phyloP scores from a whole-genome alignment of 352 stramenopile species.

The Globisporangium splendens region DNA sequence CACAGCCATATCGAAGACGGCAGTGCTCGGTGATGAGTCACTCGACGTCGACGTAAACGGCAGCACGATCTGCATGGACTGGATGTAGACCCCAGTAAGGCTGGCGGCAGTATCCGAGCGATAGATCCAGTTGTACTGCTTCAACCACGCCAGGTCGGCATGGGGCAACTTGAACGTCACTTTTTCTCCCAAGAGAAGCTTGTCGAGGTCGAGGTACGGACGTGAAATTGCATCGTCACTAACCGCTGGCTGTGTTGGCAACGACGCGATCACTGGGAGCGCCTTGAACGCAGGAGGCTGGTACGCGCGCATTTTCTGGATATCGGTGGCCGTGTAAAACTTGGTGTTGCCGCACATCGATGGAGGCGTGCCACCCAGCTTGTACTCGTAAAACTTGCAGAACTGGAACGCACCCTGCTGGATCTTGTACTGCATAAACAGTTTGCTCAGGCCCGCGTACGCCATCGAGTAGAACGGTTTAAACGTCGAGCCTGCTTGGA shows the following conservation, averaged over 20 bases:
- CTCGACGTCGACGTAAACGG: conserved; percentile 4
- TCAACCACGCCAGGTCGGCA: background rate
- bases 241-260: background rate
- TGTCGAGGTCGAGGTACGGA: background rate
- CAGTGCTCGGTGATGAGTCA: background rate
- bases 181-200: background rate
- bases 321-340: background rate
- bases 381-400: conserved; percentile 20
- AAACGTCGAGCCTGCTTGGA: background rate
- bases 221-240: background rate
- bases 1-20: background rate
- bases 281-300: background rate
- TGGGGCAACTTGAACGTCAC: background rate
- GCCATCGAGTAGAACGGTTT: conserved; percentile 17
- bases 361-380: conserved; percentile 9
- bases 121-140: background rate
- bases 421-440: conserved; percentile 17
- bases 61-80: conserved; percentile 5
- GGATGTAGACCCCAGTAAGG: background rate
- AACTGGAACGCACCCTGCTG: conserved; percentile 18
- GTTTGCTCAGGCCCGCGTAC: conserved; percentile 9
- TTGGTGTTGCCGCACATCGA: conserved; percentile 10
- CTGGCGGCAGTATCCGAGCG: background rate
- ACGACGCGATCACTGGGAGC: background rate
- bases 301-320: conserved; percentile 6